Conservation (phyloP, 1,139 yeast species). For the Diutina scorzettiae region DNA sequence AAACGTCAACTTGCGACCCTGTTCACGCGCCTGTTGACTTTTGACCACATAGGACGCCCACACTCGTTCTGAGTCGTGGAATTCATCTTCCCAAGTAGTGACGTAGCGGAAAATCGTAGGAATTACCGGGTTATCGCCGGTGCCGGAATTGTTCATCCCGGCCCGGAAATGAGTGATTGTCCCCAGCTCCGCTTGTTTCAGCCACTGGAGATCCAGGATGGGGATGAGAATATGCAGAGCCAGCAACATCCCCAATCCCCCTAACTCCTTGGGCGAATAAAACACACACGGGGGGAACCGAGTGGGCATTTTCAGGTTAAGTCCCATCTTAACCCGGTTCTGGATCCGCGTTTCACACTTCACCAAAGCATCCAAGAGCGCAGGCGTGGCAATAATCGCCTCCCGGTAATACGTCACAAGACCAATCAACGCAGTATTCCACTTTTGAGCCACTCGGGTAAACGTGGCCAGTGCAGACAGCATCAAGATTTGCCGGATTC, state of each 20-base stretch:
- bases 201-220: conserved; percentile 84
- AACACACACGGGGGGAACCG: conserved; percentile 98
- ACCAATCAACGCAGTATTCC: conserved; percentile 90
- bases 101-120: conserved; percentile 92
- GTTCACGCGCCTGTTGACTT: conserved; percentile 77
- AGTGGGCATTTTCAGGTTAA: conserved; percentile 97
- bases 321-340: conserved; percentile 86
- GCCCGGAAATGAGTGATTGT: conserved; percentile 79
- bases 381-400: conserved; percentile 78
- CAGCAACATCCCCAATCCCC: conserved; percentile 96
- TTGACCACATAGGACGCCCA: conserved; percentile 97
- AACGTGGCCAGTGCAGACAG: conserved; percentile 94
- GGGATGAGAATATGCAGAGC: conserved; percentile 95
- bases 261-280: conserved; percentile 92
- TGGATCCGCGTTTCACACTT: conserved; percentile 91
- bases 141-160: conserved; percentile 44
- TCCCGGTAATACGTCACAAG: conserved; percentile 86
- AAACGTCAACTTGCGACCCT: conserved; percentile 74
- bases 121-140: conserved; percentile 27
- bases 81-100: conserved; percentile 95
- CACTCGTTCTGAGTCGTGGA: conserved; percentile 85
- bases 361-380: conserved; percentile 69
- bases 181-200: conserved; percentile 89
- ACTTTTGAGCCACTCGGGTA: conserved; percentile 85
- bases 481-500: conserved; percentile 85